phyloP scores from a whole-genome alignment of 345 rosid genomes.

The Syzygium oleosum region DNA sequence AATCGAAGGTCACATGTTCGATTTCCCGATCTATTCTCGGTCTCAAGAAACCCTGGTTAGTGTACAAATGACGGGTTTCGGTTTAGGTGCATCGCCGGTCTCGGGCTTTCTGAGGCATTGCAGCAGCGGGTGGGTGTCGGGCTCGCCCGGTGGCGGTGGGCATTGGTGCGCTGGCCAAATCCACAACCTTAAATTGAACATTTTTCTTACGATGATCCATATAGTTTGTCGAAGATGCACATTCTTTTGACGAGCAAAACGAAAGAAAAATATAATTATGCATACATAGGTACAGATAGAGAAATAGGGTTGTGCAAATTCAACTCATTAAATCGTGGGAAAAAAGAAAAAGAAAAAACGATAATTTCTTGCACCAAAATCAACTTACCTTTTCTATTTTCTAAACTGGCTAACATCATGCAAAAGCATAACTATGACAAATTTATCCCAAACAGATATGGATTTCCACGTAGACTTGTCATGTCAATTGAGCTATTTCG shows the following conservation, averaged over 20 bases:
- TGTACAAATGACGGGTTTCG: neutral
- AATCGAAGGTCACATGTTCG: neutral
- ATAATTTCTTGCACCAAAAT: neutral
- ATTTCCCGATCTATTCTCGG: neutral
- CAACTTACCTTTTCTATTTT: neutral
- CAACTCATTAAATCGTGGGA: neutral
- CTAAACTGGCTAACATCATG: no score
- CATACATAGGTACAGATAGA: neutral
- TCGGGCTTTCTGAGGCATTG: neutral
- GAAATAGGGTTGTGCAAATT: neutral
- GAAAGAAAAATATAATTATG: neutral
- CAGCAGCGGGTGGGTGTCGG: neutral
- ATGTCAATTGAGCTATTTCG: no score
- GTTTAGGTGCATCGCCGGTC: neutral
- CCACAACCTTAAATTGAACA: neutral
- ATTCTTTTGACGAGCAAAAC: no score
- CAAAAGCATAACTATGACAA: no score
- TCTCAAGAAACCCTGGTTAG: neutral
- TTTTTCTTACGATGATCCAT: neutral
- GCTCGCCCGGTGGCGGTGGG: no score
- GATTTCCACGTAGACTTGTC: no score
- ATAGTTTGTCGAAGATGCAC: no score
- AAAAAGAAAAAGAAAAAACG: fast-evolving
- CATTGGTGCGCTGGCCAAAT: neutral
- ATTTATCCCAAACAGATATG: no score